Base-by-base conservation (phyloP, 2,329 filamentous ascomycete genomes). In the Colletotrichum noveboracense region DNA sequence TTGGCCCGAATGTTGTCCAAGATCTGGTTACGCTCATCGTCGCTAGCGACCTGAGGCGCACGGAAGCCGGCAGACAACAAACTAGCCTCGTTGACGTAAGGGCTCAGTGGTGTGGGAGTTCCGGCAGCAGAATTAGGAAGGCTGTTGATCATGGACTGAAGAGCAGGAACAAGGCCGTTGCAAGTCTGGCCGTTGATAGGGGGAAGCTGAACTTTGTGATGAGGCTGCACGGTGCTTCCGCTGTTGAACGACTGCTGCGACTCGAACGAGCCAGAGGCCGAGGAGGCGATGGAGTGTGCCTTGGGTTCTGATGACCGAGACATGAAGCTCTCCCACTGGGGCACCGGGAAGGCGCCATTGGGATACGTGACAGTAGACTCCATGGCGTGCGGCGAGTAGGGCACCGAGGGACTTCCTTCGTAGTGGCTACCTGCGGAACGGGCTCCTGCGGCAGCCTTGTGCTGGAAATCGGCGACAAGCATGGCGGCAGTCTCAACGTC, bases 401-500 rank as follows among this genome's bases (percentile, higher is more conserved):
- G 89, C 84, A 94, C 93, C 82, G 91, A 90, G 36, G 89, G 86
- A 82, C 85, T 88, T 77, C 88, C 86, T 77, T 92, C 91, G 81
- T 89, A 93, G 66, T 89, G 87, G 79, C 87, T 88, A 77, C 87
- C 88, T 78, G 88, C 90, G 76, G 86, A 86, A 73, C 91, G 90
- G 86, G 92, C 95, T 80, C 92, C 92, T 38, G 89, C 89, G 58
- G 96, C 96, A 81, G 90, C 96, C 89, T 98, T 98, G 89, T 98
- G 96, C 87, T 98, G 96, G 83, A 98, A 94, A 87, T 98, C 96
- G 83, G 96, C 97, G 88, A 99, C 97, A 85, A 99, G 92, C 95
- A 98, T 98, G 80, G 97, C 97, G 80, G 97, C 97, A 81, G 96
- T 96, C 89, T 99, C 96, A 82, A 98, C 94, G 84, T 98, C 97